A percentile compares a stretch with the other conserved stretches of the same genome.
phyloP scores from a whole-genome alignment of 345 rosid genomes.

The Arabis hirsuta region DNA sequence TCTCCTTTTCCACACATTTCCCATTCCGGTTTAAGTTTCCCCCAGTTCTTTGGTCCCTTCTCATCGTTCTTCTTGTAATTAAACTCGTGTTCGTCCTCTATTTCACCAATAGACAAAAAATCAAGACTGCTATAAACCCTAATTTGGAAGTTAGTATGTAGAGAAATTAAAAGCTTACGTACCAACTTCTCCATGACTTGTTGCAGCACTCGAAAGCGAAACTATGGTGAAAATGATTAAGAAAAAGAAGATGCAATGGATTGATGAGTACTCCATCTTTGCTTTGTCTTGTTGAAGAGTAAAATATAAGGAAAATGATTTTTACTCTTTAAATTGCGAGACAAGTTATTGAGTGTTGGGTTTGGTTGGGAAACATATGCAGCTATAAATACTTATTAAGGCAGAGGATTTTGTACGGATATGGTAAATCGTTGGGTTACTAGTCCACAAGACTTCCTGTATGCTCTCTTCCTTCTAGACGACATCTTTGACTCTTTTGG shows the following conservation, averaged over 20 bases:
- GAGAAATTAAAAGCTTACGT: conserved; percentile 1
- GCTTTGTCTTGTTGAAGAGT: conserved; percentile 5
- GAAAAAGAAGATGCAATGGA: conserved; percentile 28
- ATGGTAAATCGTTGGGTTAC: conserved; percentile 19
- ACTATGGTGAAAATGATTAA: conserved; percentile 17
- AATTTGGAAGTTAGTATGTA: neutral
- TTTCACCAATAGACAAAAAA: neutral
- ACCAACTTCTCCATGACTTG: conserved; percentile 44
- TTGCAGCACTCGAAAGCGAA: conserved; percentile 26
- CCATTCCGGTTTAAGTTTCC: conserved; percentile 68
- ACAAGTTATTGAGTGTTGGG: conserved; percentile 22
- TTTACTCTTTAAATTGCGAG: conserved; percentile 2
- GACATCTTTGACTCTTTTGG: conserved; percentile 38
- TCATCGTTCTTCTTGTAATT: conserved; percentile 47
- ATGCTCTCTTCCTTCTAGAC: conserved; percentile 22
- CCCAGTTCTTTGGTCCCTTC: conserved; percentile 77
- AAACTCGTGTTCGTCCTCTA: conserved; percentile 78
- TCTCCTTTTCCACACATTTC: conserved; percentile 61
- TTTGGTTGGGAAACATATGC: conserved; percentile 28
- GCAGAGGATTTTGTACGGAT: conserved; percentile 21
- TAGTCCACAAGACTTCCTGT: conserved; percentile 36
- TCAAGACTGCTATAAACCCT: conserved; percentile 3
- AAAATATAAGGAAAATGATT: neutral
- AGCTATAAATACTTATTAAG: conserved; percentile 33
- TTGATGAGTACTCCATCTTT: conserved; percentile 27